Percentiles rank a stretch among this genome's conserved stretches.
Evolutionary conservation across 805 yeast genomes (phyloP).

Genomic region (Teunomyces gatunensis): DNA sequence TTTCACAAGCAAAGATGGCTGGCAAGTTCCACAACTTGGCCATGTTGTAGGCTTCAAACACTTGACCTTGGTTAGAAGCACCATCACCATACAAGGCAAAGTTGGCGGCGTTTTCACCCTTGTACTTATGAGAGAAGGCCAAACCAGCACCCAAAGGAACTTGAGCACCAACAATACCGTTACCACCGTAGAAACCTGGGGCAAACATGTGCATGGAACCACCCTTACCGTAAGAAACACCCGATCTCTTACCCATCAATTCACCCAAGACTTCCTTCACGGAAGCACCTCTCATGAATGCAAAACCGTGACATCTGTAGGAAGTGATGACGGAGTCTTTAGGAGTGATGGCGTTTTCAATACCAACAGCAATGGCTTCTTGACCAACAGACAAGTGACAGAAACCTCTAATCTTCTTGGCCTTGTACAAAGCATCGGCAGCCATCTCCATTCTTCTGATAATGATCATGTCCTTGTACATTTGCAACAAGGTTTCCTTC

Average conservation of each 20-base stretch:
- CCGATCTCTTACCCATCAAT: constrained; percentile 93
- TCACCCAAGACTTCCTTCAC: constrained; percentile 91
- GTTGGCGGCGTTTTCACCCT: constrained; percentile 71
- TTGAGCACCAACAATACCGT: constrained; percentile 99
- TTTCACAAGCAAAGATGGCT: constrained; percentile 92
- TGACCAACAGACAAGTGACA: constrained; percentile 98
- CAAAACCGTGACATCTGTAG: constrained; percentile 98
- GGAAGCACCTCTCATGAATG: constrained; percentile 92
- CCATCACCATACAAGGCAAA: constrained; percentile 97
- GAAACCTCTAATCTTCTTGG: constrained; percentile 98
- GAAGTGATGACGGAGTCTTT: constrained; percentile 92
- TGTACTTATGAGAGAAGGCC: constrained; percentile 97
- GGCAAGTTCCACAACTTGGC: constrained; percentile 98
- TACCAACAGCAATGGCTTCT: constrained; percentile 98
- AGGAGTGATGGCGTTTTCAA: constrained; percentile 86
- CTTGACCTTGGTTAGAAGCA: constrained; percentile 99
- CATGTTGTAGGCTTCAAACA: constrained; percentile 96
- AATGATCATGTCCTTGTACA: constrained; percentile 95
- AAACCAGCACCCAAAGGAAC: constrained; percentile 97
- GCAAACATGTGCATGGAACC: constrained; percentile 99
- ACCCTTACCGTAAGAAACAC: constrained; percentile 97
- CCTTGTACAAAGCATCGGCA: constrained; percentile 95
- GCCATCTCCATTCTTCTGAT: constrained; percentile 99
- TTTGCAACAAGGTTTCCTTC: constrained; percentile 74
- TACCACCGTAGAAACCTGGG: constrained; percentile 96